A percentile compares a stretch with the other conserved stretches of the same genome.
Evolutionary conservation across 306 rosid species (phyloP).

Genomic region (Parietaria judaica): DNA sequence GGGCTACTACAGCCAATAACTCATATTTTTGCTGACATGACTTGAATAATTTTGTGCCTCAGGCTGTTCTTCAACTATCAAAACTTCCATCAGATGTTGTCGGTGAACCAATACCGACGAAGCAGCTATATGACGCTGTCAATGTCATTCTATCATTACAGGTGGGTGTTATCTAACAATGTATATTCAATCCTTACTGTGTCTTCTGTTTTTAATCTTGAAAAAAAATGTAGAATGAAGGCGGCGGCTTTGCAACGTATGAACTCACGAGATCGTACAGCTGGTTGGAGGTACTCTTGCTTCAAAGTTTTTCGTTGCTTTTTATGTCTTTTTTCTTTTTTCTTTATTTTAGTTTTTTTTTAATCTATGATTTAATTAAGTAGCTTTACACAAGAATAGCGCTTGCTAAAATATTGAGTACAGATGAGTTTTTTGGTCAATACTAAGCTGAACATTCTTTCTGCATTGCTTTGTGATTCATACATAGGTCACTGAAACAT

Average conservation of each 20-base stretch:
- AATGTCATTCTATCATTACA: conserved; percentile 78
- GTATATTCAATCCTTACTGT: neutral
- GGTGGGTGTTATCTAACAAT: conserved; percentile 33
- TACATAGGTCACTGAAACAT: conserved; percentile 4
- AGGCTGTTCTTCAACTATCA: conserved; percentile 62
- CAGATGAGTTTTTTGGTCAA: too few relatives aligned
- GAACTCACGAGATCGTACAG: conserved; percentile 84
- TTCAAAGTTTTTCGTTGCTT: too few relatives aligned
- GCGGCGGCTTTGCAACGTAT: conserved; percentile 84
- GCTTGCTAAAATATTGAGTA: too few relatives aligned
- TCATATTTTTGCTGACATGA: too few relatives aligned
- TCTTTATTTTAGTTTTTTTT: neutral
- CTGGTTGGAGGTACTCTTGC: conserved; percentile 75
- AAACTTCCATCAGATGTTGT: conserved; percentile 54
- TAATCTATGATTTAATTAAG: too few relatives aligned
- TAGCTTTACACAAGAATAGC: too few relatives aligned
- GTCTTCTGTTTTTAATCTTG: conserved; percentile 1
- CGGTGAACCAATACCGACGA: conserved; percentile 56
- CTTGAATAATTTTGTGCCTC: conserved; percentile 10
- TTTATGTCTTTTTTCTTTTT: neutral
- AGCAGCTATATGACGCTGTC: conserved; percentile 57
- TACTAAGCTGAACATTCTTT: neutral
- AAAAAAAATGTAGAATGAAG: conserved; percentile 46
- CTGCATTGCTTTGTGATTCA: neutral
- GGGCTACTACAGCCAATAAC: too few relatives aligned